Evolutionary conservation across 2,329 filamentous ascomycete species (phyloP), one percentile per base, ranked within the genome.

Genomic region (Hirsutella thompsonii): DNA sequence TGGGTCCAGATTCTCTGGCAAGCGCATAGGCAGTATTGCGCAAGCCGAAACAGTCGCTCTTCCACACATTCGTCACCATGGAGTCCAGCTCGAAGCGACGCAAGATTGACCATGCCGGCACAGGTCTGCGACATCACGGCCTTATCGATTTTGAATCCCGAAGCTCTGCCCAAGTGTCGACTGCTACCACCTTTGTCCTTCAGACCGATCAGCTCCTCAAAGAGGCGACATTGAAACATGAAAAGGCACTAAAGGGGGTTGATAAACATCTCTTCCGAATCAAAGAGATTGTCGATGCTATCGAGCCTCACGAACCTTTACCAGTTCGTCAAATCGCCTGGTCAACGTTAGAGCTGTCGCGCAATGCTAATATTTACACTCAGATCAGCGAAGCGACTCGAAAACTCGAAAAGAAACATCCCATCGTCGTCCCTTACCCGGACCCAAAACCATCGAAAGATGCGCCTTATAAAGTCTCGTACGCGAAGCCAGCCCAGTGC

Each of bases 391-490:
- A 92, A 50, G 87, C 85, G 8, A 68, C 68, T 0, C 68, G 79
- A 54, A 75, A 72, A 45, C 72, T 85, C 51, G 76, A 83, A 50
- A 81, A 79, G 58, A 69, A 70, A 33, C 69, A 79, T 54, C 76
- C 76, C 38, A 71, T 94, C 43, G 61, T 67, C n/a, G 74, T 94
- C 37, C 92, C 92, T 0, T 95, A 87, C 54, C 87, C 90, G 14
- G 71, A 81, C n/a, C 88, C 88, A 16, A 77, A 70, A 39, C 89
- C 90, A 2, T 67, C 75, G 10, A 76, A 77, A 52, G 81, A 90
- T 57, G 78, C 79, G 26, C 82, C 83, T 40, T 94, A 94, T 63
- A 89, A 87, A 52, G 68, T 96, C 40, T 70, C 81, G 32, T 94
- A 87, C 58, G 71, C 72, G 36, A 81, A 77, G 54, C 90, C 92